Base-by-base conservation (phyloP, 257 asterid genomes). In the Nicotiana obtusifolia region DNA sequence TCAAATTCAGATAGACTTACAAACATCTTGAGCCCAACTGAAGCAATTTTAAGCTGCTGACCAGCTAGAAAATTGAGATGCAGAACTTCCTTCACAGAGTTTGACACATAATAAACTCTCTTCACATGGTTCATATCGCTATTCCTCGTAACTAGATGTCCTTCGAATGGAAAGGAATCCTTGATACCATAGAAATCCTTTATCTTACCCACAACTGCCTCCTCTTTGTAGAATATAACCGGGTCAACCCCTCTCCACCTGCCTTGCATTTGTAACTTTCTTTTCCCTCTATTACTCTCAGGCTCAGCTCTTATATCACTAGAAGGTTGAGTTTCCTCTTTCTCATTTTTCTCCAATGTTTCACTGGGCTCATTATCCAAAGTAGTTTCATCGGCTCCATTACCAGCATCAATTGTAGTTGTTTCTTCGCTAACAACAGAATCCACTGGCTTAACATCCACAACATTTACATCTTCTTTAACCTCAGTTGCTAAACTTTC, bases 211-310 rank as follows among this genome's bases (percentile, higher is more conserved):
- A 92, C 90, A 81, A 89, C 87, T 44, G 85, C 78, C 57, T 89
- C 97, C 41, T 94, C 98, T 80, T 85, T 91, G 86, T 90, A 94
- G 86, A 96, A 96, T 68, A 96, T 83, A 85, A 96, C 98, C 30
- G 98, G 99, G 83, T 96, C 99, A 28, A 96, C 97, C 84, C 98
- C 98, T 86, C 91, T 87, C 99, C 99, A 92, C 87, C 87, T 93
- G 86, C 99, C 99, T 83, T 94, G 97, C 82, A 89, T 91, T 83
- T 93, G 98, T 80, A 96, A 90, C 87, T 93, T 94, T 83, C 97
- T 91, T 83, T 93, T 94, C 56, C 86, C 95, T 24, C 90, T 84
- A 41, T 26, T 93, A 33, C 28, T 66, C 77, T 87, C 86, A 17
- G 88, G 84, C 67, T 80, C 91, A 81, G 77, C 75, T 85, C 83